A percentile compares a stretch with the other conserved stretches of the same genome.
Evolutionary conservation across 2,329 filamentous ascomycete genomes (phyloP).

Genomic region (Elsinoe fawcettii): DNA sequence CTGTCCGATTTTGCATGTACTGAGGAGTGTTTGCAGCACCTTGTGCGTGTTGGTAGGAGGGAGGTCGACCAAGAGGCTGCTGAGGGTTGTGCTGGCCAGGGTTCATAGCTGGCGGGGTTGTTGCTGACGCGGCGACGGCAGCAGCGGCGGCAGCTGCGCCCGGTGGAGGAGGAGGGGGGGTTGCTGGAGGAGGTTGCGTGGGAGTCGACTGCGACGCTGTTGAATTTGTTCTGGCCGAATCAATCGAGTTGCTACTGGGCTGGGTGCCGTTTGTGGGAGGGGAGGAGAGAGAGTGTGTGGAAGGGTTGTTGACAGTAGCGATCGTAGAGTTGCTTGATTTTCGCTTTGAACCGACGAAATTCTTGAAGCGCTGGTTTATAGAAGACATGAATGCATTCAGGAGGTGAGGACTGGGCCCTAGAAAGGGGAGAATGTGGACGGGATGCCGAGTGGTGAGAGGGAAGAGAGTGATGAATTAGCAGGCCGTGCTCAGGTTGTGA

Average conservation of each 20-base stretch:
- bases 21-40: slow-evolving; percentile 30
- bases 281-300: slow-evolving; percentile 20
- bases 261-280: slow-evolving; percentile 20
- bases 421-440: not conserved
- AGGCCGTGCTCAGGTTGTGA: not conserved
- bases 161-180: slow-evolving; percentile 32
- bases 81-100: slow-evolving; percentile 33
- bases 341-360: slow-evolving; percentile 74
- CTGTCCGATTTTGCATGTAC: slow-evolving; percentile 42
- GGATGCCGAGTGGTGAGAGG: not conserved
- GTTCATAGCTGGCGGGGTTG: slow-evolving; percentile 51
- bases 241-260: slow-evolving; percentile 31
- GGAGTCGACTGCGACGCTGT: slow-evolving; percentile 20
- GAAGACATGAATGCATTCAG: slow-evolving; percentile 34
- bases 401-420: slow-evolving; percentile 7
- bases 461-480: not conserved
- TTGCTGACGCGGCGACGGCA: slow-evolving; percentile 35
- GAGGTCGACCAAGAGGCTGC: slow-evolving; percentile 51
- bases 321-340: slow-evolving; percentile 50
- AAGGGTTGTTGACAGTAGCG: slow-evolving; percentile 37
- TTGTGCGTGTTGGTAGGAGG: slow-evolving; percentile 54
- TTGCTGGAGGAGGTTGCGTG: slow-evolving; percentile 25
- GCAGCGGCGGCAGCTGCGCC: slow-evolving; percentile 27
- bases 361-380: slow-evolving; percentile 72
- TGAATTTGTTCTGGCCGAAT: slow-evolving; percentile 16